Evolutionary conservation across 495 filamentous ascomycete genomes (phyloP).

Genomic region (Sabuloglossum arenarium): DNA sequence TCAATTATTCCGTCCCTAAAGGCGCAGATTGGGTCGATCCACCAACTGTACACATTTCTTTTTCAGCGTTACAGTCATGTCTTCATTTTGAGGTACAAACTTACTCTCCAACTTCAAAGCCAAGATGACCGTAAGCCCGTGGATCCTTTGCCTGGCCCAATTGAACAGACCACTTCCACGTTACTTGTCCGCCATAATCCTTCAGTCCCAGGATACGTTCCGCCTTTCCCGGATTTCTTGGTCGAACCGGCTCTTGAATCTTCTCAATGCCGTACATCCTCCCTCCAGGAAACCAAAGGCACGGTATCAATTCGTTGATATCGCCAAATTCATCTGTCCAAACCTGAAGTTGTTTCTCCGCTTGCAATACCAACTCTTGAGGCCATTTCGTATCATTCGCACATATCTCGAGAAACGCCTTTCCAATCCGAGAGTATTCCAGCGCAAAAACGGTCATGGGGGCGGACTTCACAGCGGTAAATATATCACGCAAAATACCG

Average conservation of each 20-base stretch:
- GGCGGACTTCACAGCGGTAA: neutral
- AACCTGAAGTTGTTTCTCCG: neutral
- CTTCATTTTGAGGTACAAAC: neutral
- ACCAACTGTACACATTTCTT: neutral
- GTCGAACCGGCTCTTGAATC: neutral
- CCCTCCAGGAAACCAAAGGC: neutral
- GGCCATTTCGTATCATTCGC: neutral
- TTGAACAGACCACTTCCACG: neutral
- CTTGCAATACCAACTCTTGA: neutral
- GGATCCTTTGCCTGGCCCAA: neutral
- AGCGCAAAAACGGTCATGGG: neutral
- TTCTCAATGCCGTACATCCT: neutral
- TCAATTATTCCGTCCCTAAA: neutral
- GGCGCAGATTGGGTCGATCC: constrained; percentile 1
- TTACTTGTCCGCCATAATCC: neutral
- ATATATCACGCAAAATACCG: neutral
- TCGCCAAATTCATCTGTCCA: neutral
- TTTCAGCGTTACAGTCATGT: neutral
- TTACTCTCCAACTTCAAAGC: constrained; percentile 3
- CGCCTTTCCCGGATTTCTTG: neutral
- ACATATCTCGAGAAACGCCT: constrained; percentile 1
- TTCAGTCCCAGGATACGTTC: neutral
- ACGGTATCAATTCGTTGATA: neutral
- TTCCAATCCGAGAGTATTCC: neutral
- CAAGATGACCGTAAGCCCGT: neutral